A percentile compares a stretch with the other conserved stretches of the same genome.
Evolutionary conservation across 1,284 basidiomycete genomes (phyloP).

Genomic region (Malassezia obtusa): DNA sequence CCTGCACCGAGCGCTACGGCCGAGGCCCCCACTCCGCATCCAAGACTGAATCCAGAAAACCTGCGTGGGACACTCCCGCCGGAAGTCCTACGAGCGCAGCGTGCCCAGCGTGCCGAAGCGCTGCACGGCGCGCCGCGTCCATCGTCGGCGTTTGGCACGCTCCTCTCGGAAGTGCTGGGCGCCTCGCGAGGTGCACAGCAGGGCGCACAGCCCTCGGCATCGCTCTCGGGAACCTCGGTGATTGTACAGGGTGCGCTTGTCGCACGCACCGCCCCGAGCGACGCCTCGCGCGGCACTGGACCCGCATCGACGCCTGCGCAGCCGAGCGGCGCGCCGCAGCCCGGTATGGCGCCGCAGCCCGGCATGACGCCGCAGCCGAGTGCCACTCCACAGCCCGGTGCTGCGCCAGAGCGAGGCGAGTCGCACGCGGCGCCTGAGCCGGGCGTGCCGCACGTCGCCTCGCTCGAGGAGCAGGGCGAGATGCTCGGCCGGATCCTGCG

Average conservation of each 20-base stretch:
- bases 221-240: constrained; percentile 33
- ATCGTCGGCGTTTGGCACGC: constrained; percentile 7
- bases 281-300: neutral
- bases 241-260: constrained; percentile 44
- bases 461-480: constrained; percentile 41
- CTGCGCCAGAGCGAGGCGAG: constrained; percentile 2
- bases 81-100: neutral
- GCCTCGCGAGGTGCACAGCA: neutral
- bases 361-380: neutral
- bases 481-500: constrained; percentile 41
- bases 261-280: constrained; percentile 19
- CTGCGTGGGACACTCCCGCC: neutral
- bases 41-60: neutral
- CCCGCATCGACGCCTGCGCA: neutral
- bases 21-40: neutral
- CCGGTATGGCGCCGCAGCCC: too few species aligned
- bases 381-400: neutral
- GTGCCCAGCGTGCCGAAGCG: neutral
- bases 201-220: neutral
- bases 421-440: constrained; percentile 17
- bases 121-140: neutral
- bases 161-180: constrained; percentile 13
- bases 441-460: constrained; percentile 28
- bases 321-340: neutral
- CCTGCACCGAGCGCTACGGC: too few species aligned